Evolutionary conservation across 768 basidiomycete genomes (phyloP), one percentile per base, ranked within the genome.

Genomic region (Strobilomyces confusus): DNA sequence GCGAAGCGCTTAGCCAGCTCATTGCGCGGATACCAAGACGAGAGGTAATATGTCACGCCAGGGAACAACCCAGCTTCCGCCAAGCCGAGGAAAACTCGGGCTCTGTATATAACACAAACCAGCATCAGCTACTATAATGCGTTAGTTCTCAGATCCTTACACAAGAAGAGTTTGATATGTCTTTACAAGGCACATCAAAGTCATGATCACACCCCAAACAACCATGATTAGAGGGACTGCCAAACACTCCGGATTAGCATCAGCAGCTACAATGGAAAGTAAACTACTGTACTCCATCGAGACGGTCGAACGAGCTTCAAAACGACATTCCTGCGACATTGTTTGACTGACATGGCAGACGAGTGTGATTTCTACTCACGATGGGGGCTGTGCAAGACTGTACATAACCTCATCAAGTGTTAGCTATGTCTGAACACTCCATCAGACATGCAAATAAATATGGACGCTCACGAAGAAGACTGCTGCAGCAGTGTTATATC

Each of bases 1-100:
- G 83, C 80, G 33, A 81, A 72, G 34, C 84, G 77, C 54, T 68
- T 69, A 13, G 78, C 82, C 42, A 78, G 78, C 59, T 85, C 83
- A 37, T 71, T 67, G 40, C 79, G 72, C 9, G 80, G 75, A 63
- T 88, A 81, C 83, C 82, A 86, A 44, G 77, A 65, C 3, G 80
- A 80, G 30, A 83, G 62, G 30, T 72, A 75, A 55, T 69, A 79
- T 14, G 70, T 61, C 45, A 75, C 62, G 3, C 72, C 73, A 0
- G 75, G 72, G 47, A 72, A 66, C 11, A 77, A 57, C 41, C 80
- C 80, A 29, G 73, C 69, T 56, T 80, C 79, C 20, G 76, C 66
- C 37, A 77, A 50, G 17, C 78, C 80, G 13, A 80, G 71, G 60
- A 80, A 74, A 46, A 73, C 8, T 14, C 77, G 67, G 20, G 68